A percentile compares a stretch with the other conserved stretches of the same genome.
Conservation (phyloP, 305 asterid species). For the Fraxinus velutina region DNA sequence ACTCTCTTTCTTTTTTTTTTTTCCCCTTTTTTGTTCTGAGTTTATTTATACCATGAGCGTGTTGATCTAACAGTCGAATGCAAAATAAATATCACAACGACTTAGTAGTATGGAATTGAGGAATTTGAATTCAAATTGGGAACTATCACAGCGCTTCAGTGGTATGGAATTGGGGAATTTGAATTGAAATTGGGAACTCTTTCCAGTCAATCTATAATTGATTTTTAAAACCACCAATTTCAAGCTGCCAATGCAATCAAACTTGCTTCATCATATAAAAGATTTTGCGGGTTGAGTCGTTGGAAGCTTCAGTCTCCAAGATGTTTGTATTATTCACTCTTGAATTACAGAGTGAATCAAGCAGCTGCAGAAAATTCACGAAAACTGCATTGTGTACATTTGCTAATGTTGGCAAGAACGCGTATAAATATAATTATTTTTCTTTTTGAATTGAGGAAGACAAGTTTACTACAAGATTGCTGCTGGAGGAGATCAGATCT, state of each 20-base stretch:
- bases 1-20: background rate
- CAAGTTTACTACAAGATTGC: background rate
- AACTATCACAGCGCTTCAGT: background rate
- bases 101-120: background rate
- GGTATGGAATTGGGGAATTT: background rate
- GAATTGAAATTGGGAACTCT: background rate
- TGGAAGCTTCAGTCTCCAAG: background rate
- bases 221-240: background rate
- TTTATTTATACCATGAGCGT: conserved; percentile 7
- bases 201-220: background rate
- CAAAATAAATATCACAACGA: conserved; percentile 1
- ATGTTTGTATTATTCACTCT: background rate
- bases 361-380: background rate
- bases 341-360: background rate
- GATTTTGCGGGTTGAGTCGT: background rate
- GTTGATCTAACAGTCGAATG: conserved; percentile 24
- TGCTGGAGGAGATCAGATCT: background rate
- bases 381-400: background rate
- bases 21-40: background rate
- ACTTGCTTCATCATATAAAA: background rate
- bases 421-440: background rate
- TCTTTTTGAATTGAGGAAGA: background rate
- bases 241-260: background rate
- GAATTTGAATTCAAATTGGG: background rate
- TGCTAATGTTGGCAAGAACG: background rate